phyloP scores from a whole-genome alignment of 306 rosid genomes.

The Lotus japonicus region DNA sequence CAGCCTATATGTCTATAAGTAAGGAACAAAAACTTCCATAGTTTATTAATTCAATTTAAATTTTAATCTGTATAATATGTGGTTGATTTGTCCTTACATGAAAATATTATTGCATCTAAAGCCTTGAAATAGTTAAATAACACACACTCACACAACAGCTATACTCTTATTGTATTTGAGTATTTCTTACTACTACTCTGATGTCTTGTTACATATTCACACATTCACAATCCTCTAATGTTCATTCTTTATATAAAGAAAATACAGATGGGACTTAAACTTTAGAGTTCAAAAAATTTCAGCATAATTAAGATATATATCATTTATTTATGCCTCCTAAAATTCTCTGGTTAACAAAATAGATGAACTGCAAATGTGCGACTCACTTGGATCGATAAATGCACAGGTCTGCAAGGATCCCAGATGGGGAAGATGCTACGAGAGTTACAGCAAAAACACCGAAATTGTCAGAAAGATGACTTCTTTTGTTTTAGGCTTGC shows the following conservation, averaged over 20 bases:
- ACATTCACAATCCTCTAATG: neutral
- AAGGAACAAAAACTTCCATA: no score
- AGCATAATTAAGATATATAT: neutral
- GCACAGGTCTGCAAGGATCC: conserved; percentile 82
- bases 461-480: conserved; percentile 62
- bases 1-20: neutral
- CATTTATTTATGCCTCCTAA: neutral
- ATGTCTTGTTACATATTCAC: no score
- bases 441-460: conserved; percentile 68
- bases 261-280: neutral
- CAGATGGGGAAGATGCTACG: conserved; percentile 84
- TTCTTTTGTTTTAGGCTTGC: conserved; percentile 59
- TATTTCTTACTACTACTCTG: no score
- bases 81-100: neutral
- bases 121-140: neutral
- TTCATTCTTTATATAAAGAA: neutral
- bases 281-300: neutral
- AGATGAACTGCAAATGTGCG: neutral
- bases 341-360: neutral
- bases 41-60: no score
- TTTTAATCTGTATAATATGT: no score
- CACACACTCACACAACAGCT: neutral
- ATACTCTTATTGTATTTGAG: neutral
- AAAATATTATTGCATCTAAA: neutral
- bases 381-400: conserved; percentile 12